Percentiles rank a stretch among this genome's conserved stretches.
These are phyloP conservation scores for Prunus yedoensis DNA, from an alignment of 331 rosid genomes.

Conservation along the genomic window DNA sequence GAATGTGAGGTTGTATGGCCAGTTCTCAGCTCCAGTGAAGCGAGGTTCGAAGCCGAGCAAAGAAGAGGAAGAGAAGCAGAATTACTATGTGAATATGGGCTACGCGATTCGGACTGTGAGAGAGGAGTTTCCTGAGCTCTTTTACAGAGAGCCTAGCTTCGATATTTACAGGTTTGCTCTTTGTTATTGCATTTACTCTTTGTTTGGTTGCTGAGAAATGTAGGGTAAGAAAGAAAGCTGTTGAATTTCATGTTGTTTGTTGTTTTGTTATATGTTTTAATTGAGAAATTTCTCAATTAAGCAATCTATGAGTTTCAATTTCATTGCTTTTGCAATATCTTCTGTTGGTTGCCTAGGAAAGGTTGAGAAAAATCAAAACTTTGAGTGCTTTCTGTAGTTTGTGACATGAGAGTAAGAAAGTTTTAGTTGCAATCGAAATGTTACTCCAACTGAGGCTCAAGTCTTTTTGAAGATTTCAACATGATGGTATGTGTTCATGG, in stretches of 20 bases:
- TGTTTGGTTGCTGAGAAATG: conserved; percentile 1
- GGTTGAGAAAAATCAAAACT: conserved; percentile 4
- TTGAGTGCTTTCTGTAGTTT: background rate
- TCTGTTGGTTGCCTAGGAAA: background rate
- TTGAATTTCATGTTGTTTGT: background rate
- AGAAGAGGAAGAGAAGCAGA: conserved; percentile 75
- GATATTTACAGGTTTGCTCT: conserved; percentile 62
- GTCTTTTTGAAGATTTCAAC: background rate
- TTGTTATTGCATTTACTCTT: background rate
- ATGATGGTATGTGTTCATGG: background rate
- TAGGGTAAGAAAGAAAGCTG: background rate
- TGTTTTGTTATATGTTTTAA: background rate
- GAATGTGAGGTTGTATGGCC: conserved; percentile 45
- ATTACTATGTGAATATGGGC: conserved; percentile 77
- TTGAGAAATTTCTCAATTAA: background rate
- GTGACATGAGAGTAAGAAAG: background rate
- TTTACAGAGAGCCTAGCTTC: conserved; percentile 66
- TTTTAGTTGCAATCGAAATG: background rate
- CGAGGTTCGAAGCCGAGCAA: conserved; percentile 58
- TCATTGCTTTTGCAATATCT: background rate
- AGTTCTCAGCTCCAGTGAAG: conserved; percentile 65
- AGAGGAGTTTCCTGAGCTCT: conserved; percentile 79
- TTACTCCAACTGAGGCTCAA: background rate
- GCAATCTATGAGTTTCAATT: background rate
- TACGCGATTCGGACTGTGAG: conserved; percentile 78